Conservation (phyloP, 139 green algal genomes). For the Chlamydomonas sphaeroides region DNA sequence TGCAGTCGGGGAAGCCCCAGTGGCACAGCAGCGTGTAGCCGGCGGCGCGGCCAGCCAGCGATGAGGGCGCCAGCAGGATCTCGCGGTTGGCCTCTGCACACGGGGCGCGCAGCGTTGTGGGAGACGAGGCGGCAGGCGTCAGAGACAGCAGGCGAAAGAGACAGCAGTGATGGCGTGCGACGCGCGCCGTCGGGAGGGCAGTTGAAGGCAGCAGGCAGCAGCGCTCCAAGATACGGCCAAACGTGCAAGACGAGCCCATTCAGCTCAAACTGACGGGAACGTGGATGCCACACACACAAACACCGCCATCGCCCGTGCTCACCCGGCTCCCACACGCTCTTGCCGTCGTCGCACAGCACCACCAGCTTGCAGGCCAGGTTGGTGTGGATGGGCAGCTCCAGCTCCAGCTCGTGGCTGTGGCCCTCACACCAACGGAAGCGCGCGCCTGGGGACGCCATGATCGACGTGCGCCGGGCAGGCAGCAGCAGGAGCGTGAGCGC, state of each 20-base stretch:
- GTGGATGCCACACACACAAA: no score
- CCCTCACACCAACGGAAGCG: conserved; percentile 26
- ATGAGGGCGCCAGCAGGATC: conserved; percentile 25
- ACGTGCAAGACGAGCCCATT: no score
- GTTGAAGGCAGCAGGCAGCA: no score
- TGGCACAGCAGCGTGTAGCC: conserved; percentile 29
- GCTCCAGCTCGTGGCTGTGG: conserved; percentile 29
- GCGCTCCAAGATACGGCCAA: no score
- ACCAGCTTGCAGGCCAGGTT: conserved; percentile 32
- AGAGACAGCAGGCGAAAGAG: no score
- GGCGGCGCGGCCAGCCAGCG: conserved; percentile 16
- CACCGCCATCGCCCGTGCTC: no score
- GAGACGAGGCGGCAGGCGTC: no score
- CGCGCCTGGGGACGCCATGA: background rate
- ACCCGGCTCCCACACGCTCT: conserved; percentile 21
- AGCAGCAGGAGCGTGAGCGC: background rate
- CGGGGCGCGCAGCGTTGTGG: no score
- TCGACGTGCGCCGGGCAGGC: background rate
- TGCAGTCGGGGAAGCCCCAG: conserved; percentile 32
- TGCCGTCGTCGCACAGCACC: background rate
- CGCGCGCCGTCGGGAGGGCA: no score
- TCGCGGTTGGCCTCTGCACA: conserved; percentile 19
- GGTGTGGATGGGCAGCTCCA: conserved; percentile 33
- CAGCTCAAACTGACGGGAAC: no score
- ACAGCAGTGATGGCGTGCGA: no score